Base-by-base conservation (phyloP, 192 early-diverging fungal genomes). In the Rhizophlyctis rosea region DNA sequence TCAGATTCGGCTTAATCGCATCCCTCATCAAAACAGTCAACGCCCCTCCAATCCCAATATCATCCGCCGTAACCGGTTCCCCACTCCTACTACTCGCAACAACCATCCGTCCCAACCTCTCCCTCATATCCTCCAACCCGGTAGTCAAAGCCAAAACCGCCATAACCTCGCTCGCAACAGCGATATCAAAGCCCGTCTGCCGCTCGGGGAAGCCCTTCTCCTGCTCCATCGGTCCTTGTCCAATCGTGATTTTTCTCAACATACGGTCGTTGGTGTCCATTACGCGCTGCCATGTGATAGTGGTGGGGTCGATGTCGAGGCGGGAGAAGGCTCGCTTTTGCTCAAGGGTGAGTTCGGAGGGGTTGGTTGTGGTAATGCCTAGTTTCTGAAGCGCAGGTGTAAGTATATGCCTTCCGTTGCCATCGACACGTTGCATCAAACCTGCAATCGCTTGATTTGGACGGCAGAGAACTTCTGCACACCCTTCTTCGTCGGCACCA, bases 101-200 rank as follows among this genome's bases (percentile, higher is more conserved):
- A 0, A 98, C 95, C 94, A 99, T 99, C 39, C 83, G 79, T 4
- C 93, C 96, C 18, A 99, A 76, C 62, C 95, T 80, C 60, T 90
- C 82, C 29, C 96, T 82, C 95, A 99, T 96, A 61, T 99, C 96
- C 32, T 74, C 66, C 60, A 99, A 69, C 72, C 88, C 89, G 2
- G 93, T 96, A 25, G 90, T 88, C 35, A 99, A 76, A 3, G 96
- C 95, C 31, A 99, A 76, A 2, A 99, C 92, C 3, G 96, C 96
- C 96, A 99, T 99, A 72, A 92, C 87, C 74, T 99, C 96, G 69
- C 89, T 91, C 18, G 94, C 95, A n/a, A 99, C 96, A 4, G 95
- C 78, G 62, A 99, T 99, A 77, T 99, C 96, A 66, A 94, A 99
- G 28, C 96, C 95, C 24, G 96, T 99, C 70, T 87, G 66, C 33